These are phyloP conservation scores for Calvatia gigantea DNA, from an alignment of 768 basidiomycete species.

Conservation along the genomic window DNA sequence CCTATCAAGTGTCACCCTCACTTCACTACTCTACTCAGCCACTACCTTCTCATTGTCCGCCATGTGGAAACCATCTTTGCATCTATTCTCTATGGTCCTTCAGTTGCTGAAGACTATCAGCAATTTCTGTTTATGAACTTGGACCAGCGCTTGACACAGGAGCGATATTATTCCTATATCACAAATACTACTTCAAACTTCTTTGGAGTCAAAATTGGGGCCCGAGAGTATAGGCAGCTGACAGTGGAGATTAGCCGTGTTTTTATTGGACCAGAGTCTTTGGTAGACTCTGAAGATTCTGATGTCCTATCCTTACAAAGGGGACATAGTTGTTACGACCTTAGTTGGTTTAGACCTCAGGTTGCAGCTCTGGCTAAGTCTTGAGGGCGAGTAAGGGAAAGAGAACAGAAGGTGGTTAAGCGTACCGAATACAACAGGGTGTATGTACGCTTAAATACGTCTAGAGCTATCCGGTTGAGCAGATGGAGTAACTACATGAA, in stretches of 20 bases:
- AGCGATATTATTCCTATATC: neutral
- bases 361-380: no score
- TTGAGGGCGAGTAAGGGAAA: no score
- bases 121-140: slow-evolving; percentile 11
- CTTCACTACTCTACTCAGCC: neutral
- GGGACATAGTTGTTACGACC: slow-evolving; percentile 8
- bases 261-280: slow-evolving; percentile 11
- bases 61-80: slow-evolving; percentile 7
- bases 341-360: no score
- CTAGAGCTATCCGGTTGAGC: no score
- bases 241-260: slow-evolving; percentile 9
- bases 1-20: neutral
- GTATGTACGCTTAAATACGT: no score
- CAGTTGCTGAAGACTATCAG: neutral
- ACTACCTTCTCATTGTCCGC: neutral
- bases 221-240: slow-evolving; percentile 13
- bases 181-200: neutral
- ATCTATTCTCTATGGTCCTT: neutral
- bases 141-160: neutral
- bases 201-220: neutral
- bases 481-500: no score
- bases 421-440: no score
- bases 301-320: slow-evolving; percentile 7
- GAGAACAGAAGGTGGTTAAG: no score
- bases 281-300: neutral